A percentile compares a stretch with the other conserved stretches of the same genome.
Evolutionary conservation across 768 basidiomycete genomes (phyloP).

Genomic region (Termitomyces sp.): DNA sequence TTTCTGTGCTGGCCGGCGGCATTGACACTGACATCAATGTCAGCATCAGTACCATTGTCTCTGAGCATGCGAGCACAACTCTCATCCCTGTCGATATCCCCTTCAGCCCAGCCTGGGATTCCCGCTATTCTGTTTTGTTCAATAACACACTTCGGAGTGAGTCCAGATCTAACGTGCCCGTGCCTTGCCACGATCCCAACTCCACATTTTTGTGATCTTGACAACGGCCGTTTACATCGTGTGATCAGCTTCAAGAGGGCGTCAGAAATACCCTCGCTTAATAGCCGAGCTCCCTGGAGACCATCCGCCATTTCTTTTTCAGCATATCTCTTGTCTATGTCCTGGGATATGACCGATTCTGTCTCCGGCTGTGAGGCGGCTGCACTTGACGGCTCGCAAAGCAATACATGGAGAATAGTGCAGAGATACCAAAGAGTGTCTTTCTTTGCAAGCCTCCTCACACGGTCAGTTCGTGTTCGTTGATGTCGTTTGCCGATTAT

Average conservation of each 20-base stretch:
- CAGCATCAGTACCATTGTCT: slow-evolving; percentile 4
- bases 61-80: neutral
- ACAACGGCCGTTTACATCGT: slow-evolving; percentile 9
- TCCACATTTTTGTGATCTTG: neutral
- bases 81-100: slow-evolving; percentile 3
- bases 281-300: slow-evolving; percentile 1
- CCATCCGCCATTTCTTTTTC: neutral
- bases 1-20: slow-evolving; percentile 10
- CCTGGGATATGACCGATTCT: neutral
- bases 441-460: slow-evolving; percentile 39
- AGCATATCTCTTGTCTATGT: neutral
- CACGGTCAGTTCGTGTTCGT: slow-evolving; percentile 19
- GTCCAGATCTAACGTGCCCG: neutral
- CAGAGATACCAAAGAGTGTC: slow-evolving; percentile 55
- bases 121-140: neutral
- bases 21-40: slow-evolving; percentile 7
- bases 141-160: neutral
- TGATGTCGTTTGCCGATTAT: slow-evolving; percentile 1
- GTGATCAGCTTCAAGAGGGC: slow-evolving; percentile 13
- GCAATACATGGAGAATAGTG: slow-evolving; percentile 35
- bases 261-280: slow-evolving; percentile 13
- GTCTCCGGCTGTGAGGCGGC: neutral
- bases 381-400: slow-evolving; percentile 11
- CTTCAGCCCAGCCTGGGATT: neutral
- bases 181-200: neutral